Base-by-base conservation (phyloP, 345 rosid genomes). In the Pistacia atlantica region DNA sequence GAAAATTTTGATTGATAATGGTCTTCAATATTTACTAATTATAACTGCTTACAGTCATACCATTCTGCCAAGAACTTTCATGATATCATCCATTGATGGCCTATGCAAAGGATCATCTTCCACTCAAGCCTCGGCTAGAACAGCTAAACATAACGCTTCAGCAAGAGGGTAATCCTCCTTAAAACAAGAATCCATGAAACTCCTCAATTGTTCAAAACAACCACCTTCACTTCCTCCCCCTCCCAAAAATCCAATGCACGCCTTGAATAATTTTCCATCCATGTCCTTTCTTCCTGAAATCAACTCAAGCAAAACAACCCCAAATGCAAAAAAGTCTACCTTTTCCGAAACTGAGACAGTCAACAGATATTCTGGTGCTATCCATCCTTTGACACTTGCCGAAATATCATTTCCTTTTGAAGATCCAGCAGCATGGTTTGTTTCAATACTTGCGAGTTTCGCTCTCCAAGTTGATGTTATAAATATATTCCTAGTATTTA, bases 71-170 rank as follows among this genome's bases (percentile, higher is more conserved):
- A 89, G 87, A 51, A 90, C 88, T 81, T 89, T 90, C 16, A 87
- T 66, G 72, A 82, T 83, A 58, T 89, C 90, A 75, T 87, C 84
- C 81, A 82, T 85, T 2, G 86, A 86, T 31, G 95, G 92, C 74
- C 90, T 81, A 57, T 79, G 87, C 52, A 77, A 66, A 77, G 91
- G 92, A 35, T 89, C 91, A 62, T 87, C 90, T 65, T 83, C 89
- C 7, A 87, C 80, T 59, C 92, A 86, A 8, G 91, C 88, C 85
- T 83, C 85, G 3, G 91, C 92, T 76, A 90, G 77, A 80, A 89
- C 86, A 33, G 87, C 84, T 25, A 90, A 77, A 71, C 90, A 86
- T 33, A 89, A 72, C 25, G 90, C 95, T 61, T 90, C 91, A 0
- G 90, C 85, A 7, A 87, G 81, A 5, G 86, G 80, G 60, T 84